Base-by-base conservation (phyloP, 2,329 filamentous ascomycete genomes). In the Exutisphaerella laricina region DNA sequence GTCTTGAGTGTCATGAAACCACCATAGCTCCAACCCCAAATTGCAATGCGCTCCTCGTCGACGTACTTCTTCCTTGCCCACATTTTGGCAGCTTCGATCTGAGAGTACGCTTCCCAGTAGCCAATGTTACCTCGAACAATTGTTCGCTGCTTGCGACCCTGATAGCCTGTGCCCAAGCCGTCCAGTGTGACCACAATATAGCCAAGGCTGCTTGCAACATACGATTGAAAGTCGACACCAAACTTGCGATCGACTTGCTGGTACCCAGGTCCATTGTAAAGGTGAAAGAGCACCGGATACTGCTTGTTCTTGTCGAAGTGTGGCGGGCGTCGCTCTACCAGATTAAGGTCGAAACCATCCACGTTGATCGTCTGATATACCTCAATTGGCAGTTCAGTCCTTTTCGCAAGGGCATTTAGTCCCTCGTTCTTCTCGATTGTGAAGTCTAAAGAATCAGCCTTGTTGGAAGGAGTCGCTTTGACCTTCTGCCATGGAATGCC, bases 21-120 rank as follows among this genome's bases (percentile, higher is more conserved):
- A 45, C 92, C 92, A 60, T 92, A 98, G 50, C 87, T 94, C 92
- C 92, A 98, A 35, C 92, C 92, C 92, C 92, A 98, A 60, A 98
- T 94, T 14, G 88, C 89, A 55, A 98, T 79, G 41, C 85, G 80
- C 5, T 79, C 74, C 18, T 77, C 72, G 62, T 98, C 94, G 10
- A 96, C 82, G 64, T 98, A 97, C 10, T 76, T 67, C 61, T 88
- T 90, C 26, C 72, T 70, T 0, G 84, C 83, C 82, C 88, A 97
- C 52, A 84, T 79, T 65, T 89, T 85, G 3, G 86, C 92, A 1
- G 88, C 85, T 18, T 82, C 85, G 53, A 98, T 97, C 65, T 98
- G 92, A 64, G 97, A 92, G 28, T 79, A 74, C 0, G 90, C 79
- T 70, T 98, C 92, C 61, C 82, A 87, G 57, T 85, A 72, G 13